Evolutionary conservation across 139 green algal genomes (phyloP).

Genomic region (Volvox reticuliferus): DNA sequence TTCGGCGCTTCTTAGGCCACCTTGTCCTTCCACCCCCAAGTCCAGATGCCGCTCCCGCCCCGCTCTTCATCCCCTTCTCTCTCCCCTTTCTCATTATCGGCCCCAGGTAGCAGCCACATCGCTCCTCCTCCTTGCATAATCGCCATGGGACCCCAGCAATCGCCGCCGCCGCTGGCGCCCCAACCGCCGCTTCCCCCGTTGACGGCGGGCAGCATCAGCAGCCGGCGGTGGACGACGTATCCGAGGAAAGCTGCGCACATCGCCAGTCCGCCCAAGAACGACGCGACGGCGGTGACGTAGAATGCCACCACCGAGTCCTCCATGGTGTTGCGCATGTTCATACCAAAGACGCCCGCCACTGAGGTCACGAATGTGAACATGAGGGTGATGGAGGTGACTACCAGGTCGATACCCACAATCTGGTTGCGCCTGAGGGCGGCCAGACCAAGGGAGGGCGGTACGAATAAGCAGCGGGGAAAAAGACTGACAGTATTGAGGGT

Average conservation of each 20-base stretch:
- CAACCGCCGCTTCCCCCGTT: not conserved
- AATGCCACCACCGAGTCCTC: constrained; percentile 32
- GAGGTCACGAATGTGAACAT: constrained; percentile 39
- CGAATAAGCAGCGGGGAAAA: too few species aligned
- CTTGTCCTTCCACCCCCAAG: not conserved
- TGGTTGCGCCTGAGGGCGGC: constrained; percentile 76
- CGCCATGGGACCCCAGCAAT: not conserved
- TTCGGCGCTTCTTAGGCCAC: not conserved
- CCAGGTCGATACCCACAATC: constrained; percentile 46
- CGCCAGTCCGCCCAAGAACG: not conserved
- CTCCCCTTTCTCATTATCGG: not conserved
- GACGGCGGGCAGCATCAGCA: not conserved
- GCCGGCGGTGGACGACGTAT: not conserved
- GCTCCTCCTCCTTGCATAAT: not conserved
- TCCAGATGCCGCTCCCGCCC: not conserved
- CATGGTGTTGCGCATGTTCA: constrained; percentile 54
- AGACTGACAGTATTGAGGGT: too few species aligned
- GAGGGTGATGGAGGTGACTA: constrained; percentile 46
- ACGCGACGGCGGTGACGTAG: not conserved
- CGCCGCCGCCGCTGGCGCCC: constrained; percentile 1
- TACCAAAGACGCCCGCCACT: constrained; percentile 54
- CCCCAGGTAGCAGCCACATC: not conserved
- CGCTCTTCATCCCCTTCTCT: not conserved
- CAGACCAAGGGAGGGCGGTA: too few species aligned
- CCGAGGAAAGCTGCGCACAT: constrained; percentile 15